These are phyloP conservation scores for Fomitopsis betulina DNA, from an alignment of 1,284 basidiomycete genomes.

Conservation along the genomic window DNA sequence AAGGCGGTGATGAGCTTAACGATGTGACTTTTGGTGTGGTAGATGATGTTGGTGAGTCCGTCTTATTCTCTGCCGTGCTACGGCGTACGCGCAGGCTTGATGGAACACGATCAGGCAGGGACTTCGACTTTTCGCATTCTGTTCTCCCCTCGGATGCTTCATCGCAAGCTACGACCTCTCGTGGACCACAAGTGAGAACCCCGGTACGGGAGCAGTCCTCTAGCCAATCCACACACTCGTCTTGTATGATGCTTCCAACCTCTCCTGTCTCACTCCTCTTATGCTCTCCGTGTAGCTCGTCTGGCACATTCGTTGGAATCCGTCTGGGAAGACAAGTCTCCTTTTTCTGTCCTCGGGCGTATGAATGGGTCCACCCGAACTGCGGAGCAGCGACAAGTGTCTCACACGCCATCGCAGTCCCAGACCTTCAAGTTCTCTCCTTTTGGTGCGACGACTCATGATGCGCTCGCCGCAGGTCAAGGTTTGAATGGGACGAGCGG, in stretches of 20 bases:
- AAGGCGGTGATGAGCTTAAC: slow-evolving; percentile 88
- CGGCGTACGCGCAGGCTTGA: neutral
- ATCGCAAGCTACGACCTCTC: slow-evolving; percentile 10
- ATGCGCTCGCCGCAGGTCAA: slow-evolving; percentile 6
- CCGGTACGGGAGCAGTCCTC: slow-evolving; percentile 7
- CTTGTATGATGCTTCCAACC: slow-evolving; percentile 28
- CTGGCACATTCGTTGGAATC: slow-evolving; percentile 56
- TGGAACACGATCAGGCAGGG: slow-evolving; percentile 58
- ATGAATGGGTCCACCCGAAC: slow-evolving; percentile 43
- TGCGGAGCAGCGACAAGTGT: slow-evolving; percentile 5
- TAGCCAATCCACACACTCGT: slow-evolving; percentile 17
- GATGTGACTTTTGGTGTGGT: slow-evolving; percentile 91
- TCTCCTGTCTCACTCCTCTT: slow-evolving; percentile 27
- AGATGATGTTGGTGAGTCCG: slow-evolving; percentile 60
- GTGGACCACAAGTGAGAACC: neutral
- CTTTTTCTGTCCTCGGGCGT: slow-evolving; percentile 63
- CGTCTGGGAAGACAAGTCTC: slow-evolving; percentile 77
- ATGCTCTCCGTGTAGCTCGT: slow-evolving; percentile 29
- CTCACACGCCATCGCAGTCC: slow-evolving; percentile 18
- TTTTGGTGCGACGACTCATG: slow-evolving; percentile 8
- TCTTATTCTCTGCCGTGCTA: neutral
- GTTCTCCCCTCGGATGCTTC: slow-evolving; percentile 31
- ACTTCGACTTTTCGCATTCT: slow-evolving; percentile 84
- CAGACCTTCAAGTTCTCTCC: slow-evolving; percentile 17
- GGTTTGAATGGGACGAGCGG: slow-evolving; percentile 17